These are phyloP conservation scores for Pseudognaphalium luteoalbum DNA, from an alignment of 129 eudicot genomes.

Conservation along the genomic window DNA sequence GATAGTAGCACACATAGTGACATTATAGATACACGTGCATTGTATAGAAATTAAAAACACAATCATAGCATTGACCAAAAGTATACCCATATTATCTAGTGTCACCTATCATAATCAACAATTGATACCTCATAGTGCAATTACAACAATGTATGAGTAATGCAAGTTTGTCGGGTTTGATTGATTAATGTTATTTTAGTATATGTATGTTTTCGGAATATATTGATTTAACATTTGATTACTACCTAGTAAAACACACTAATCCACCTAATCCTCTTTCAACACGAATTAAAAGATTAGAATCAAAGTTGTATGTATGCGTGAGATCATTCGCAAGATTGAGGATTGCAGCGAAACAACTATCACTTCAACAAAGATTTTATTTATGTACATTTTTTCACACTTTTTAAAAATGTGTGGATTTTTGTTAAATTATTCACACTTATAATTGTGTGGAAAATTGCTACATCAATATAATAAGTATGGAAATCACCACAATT, in stretches of 20 bases:
- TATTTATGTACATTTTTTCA: too few species aligned
- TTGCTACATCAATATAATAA: too few species aligned
- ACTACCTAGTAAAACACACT: background rate
- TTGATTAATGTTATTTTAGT: background rate
- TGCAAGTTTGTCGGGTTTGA: slow-evolving; percentile 20
- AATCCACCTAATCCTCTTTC: too few species aligned
- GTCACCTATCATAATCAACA: slow-evolving; percentile 27
- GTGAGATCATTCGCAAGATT: background rate
- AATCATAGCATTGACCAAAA: slow-evolving; percentile 39
- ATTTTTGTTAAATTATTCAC: too few species aligned
- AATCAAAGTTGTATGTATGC: too few species aligned
- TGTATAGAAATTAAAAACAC: slow-evolving; percentile 10
- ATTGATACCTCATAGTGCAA: slow-evolving; percentile 24
- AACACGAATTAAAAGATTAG: too few species aligned
- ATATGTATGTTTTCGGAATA: background rate
- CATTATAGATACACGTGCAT: slow-evolving; percentile 33
- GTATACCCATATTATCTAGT: slow-evolving; percentile 9
- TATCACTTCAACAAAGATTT: too few species aligned
- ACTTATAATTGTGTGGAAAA: too few species aligned
- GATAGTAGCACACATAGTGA: background rate
- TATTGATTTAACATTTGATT: background rate
- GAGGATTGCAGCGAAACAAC: background rate
- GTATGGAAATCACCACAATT: too few species aligned
- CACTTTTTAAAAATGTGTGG: too few species aligned
- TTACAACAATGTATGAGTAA: slow-evolving; percentile 17